Base-by-base conservation (phyloP, 1,139 yeast species). In the Meyerozyma smithsonii region DNA sequence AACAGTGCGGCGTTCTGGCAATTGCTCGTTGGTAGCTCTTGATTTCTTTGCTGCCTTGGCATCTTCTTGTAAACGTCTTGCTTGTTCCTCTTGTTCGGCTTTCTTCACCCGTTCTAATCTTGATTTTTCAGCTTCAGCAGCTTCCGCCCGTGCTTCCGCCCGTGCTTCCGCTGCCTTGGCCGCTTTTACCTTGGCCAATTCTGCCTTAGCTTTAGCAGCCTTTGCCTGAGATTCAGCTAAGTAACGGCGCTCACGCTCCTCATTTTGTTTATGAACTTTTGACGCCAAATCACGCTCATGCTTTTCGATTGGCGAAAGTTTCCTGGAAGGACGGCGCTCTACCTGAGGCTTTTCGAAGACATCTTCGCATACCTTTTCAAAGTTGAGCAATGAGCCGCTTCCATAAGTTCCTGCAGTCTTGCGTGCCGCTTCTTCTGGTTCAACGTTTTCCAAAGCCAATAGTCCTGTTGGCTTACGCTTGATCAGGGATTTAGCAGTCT, bases 241-340 rank as follows among this genome's bases (percentile, higher is more conserved):
- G 21, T 30, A 30, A 11, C 34, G 34, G 20, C 39, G 36, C 35
- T 61, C 68, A 39, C 66, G 49, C 8, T 54, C 61, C 39, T 61
- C 66, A 45, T 63, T 64, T 37, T 48, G 49, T 35, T 50, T 52
- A 37, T 54, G 60, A 3, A 63, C 68, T 44, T 54, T 59, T 10
- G 54, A 57, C 3, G 68, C 68, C 35, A 64, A 50, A 36, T 60
- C 60, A 25, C 67, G 49, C 46, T 63, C 69, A 32, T 46, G 59
- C 35, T 51, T 46, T n/a, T 54, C 56, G 34, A 58, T 14, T 34
- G 43, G 42, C 26, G 17, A 42, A 15, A 10, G 37, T 26, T 32
- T 33, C 25, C 33, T 33, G n/a, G 20, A 17, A 3, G 28, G 32
- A 8, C 28, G 18, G 17, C 33, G 20, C 11, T 23, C n/a, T 5